These are phyloP conservation scores for Candida sanyaensis DNA, from an alignment of 1,139 yeast species.

Conservation along the genomic window DNA sequence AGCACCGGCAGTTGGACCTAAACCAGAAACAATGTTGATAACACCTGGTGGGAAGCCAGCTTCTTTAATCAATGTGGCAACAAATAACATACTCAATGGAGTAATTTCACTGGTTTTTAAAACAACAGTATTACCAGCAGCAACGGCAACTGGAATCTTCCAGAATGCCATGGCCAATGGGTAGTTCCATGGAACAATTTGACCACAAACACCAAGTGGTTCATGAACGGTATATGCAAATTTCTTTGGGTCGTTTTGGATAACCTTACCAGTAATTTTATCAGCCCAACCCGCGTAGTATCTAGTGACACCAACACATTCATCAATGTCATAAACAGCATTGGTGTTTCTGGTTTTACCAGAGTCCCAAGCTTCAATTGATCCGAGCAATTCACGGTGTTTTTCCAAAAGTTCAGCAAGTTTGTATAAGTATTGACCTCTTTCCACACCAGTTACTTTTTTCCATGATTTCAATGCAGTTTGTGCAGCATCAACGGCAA, in stretches of 20 bases:
- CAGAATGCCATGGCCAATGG: constrained; percentile 60
- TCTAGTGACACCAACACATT: constrained; percentile 57
- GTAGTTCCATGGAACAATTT: constrained; percentile 71
- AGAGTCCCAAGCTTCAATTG: constrained; percentile 79
- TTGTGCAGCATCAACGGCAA: constrained; percentile 75
- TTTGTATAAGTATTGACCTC: constrained; percentile 56
- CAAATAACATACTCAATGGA: constrained; percentile 59
- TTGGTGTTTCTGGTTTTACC: constrained; percentile 66
- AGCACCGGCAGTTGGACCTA: constrained; percentile 56
- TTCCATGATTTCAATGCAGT: constrained; percentile 63
- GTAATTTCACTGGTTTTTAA: constrained; percentile 70
- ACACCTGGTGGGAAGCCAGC: constrained; percentile 79
- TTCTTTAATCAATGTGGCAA: constrained; percentile 54
- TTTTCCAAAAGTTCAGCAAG: constrained; percentile 62
- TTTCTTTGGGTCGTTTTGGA: constrained; percentile 66
- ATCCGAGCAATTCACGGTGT: constrained; percentile 56
- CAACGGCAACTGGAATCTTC: constrained; percentile 65
- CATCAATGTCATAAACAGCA: constrained; percentile 58
- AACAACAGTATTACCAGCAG: constrained; percentile 67
- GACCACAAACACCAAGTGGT: constrained; percentile 82
- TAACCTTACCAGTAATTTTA: constrained; percentile 68
- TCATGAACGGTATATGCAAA: constrained; percentile 80
- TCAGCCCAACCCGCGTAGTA: constrained; percentile 89
- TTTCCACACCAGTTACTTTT: constrained; percentile 47
- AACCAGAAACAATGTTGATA: constrained; percentile 60